These are phyloP conservation scores for Beta macrorhiza DNA, from an alignment of 179 eudicot genomes.

Conservation along the genomic window DNA sequence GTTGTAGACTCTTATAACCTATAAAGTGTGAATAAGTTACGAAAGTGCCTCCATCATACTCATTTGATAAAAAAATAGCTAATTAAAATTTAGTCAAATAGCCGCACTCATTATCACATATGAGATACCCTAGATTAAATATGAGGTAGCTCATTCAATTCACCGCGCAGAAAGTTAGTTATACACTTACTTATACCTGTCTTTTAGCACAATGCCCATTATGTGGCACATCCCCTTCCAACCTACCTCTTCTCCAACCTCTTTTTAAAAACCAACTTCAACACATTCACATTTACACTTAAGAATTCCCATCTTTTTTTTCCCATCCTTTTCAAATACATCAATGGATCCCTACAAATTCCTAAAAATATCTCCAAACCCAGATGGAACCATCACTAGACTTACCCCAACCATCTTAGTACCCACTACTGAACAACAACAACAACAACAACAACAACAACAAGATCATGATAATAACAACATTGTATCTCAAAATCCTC, in stretches of 20 bases:
- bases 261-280: constrained; percentile 1
- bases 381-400: constrained; percentile 67
- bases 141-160: neutral
- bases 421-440: constrained; percentile 33
- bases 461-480: neutral
- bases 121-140: neutral
- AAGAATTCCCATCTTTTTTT: neutral
- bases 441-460: neutral
- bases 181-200: neutral
- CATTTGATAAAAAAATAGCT: no score
- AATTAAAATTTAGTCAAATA: neutral
- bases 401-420: constrained; percentile 26
- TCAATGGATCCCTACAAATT: constrained; percentile 58
- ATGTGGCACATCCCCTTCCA: constrained; percentile 10
- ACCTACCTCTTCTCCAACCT: neutral
- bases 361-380: constrained; percentile 52
- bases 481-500: neutral
- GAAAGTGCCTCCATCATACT: no score
- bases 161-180: neutral
- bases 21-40: no score
- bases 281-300: neutral
- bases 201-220: neutral
- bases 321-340: neutral
- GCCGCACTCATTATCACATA: neutral
- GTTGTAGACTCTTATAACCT: no score